Evolutionary conservation across 441 rosid species (phyloP), one percentile per base, ranked within the genome.

Genomic region (Kokia cookei): DNA sequence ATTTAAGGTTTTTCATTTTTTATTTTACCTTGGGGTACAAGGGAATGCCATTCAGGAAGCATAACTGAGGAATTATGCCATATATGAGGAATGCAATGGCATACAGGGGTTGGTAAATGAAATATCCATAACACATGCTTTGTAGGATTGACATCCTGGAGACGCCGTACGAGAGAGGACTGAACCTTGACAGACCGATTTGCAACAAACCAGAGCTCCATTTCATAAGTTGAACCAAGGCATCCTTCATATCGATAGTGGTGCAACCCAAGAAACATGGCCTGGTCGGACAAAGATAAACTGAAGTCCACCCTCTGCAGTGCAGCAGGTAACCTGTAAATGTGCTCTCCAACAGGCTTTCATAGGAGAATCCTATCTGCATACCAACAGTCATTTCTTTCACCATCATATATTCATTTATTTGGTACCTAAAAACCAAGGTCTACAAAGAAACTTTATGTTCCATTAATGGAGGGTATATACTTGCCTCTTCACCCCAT

Each of bases 11-110:
- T 12, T 26, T 59, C 11, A 59, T 10, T 54, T 1, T 13, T 12
- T n/a, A 2, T 15, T 27, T 81, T 77, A 82, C 87, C 85, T 81
- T 7, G 37, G 90, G 86, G 66, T 78, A 86, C n/a, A 81, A 58
- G 12, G 85, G 48, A 71, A 81, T 82, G 78, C 82, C 86, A 26
- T 66, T 65, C 15, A 84, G 65, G 4, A 84, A 81, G 65, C 83
- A 81, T 9, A 84, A 70, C 51, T 78, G 88, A 72, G 90, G 88
- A n/a, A 86, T 83, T 3, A 80, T 75, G 75, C 81, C 76, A 79
- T 72, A 76, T 4, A 83, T 22, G 15, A 88, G 14, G 9, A 82
- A 29, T 73, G 61, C 74, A 66, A 75, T 24, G 65, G 77, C 68
- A 24, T 54, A 13, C 2, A 81, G 57, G n/a, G 84, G 77, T 11